phyloP scores from a whole-genome alignment of 495 filamentous ascomycete genomes.

The Podospora conica region DNA sequence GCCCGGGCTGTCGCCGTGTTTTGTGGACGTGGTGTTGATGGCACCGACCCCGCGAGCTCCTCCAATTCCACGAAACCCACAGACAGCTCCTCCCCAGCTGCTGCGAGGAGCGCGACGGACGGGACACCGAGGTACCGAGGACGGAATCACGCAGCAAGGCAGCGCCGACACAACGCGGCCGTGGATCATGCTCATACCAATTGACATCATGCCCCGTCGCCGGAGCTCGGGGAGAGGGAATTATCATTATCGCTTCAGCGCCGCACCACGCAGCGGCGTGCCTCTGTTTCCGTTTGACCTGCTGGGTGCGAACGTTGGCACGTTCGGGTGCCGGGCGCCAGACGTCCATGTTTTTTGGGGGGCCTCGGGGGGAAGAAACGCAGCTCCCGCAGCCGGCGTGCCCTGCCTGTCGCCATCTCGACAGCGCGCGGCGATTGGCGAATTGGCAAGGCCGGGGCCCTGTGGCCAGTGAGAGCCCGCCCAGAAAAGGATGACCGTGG shows the following conservation, averaged over 20 bases:
- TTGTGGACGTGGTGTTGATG: neutral
- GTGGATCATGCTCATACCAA: neutral
- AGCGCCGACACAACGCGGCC: too few relatives aligned
- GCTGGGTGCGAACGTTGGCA: too few relatives aligned
- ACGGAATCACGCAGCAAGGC: neutral
- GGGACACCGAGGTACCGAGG: too few relatives aligned
- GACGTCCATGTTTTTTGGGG: too few relatives aligned
- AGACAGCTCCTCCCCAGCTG: neutral
- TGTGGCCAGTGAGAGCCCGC: neutral
- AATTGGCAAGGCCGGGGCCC: conserved; percentile 1
- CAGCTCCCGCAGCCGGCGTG: neutral
- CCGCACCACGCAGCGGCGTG: neutral
- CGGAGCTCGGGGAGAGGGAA: neutral
- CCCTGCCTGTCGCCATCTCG: conserved; percentile 5
- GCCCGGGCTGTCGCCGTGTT: too few relatives aligned
- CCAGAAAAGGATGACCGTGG: neutral
- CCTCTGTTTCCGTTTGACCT: neutral
- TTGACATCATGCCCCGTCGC: neutral
- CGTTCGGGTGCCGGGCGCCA: too few relatives aligned
- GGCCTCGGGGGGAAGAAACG: neutral
- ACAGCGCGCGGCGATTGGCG: neutral
- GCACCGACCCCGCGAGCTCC: neutral
- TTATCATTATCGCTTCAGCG: neutral
- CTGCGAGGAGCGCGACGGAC: neutral
- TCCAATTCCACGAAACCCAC: neutral